Evolutionary conservation across 345 rosid genomes (phyloP).

Genomic region (Hibiscus mutabilis): DNA sequence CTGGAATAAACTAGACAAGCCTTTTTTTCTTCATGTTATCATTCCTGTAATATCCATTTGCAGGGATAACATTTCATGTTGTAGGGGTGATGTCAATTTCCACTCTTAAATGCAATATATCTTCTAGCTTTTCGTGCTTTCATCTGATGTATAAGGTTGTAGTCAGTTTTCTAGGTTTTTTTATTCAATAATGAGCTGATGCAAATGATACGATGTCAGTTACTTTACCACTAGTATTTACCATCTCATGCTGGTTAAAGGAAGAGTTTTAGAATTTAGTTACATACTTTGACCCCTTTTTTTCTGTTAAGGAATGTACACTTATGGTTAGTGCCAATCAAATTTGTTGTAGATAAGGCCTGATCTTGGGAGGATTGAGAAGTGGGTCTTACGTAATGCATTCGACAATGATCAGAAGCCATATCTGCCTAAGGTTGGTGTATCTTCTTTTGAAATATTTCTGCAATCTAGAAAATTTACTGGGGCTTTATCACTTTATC

Average conservation of each 20-base stretch:
- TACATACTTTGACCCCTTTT: not conserved
- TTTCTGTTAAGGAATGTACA: not conserved
- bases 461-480: not conserved
- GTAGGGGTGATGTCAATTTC: not conserved
- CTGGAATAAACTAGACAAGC: not conserved
- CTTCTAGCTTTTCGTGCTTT: not conserved
- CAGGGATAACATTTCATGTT: not conserved
- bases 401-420: slow-evolving; percentile 72
- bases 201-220: not conserved
- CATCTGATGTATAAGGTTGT: not conserved
- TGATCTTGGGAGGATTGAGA: slow-evolving; percentile 74
- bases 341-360: slow-evolving; percentile 45
- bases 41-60: not conserved
- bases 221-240: not conserved
- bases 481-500: not conserved
- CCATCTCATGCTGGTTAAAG: not conserved
- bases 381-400: slow-evolving; percentile 80
- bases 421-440: slow-evolving; percentile 64
- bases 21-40: not conserved
- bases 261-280: not conserved
- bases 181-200: not conserved
- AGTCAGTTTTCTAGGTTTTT: not conserved
- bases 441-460: not conserved
- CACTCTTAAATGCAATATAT: not conserved
- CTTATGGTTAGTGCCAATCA: not conserved